A percentile compares a stretch with the other conserved stretches of the same genome.
These are phyloP conservation scores for Coniochaeta sp. DNA, from an alignment of 2,329 filamentous ascomycete genomes.

Conservation along the genomic window DNA sequence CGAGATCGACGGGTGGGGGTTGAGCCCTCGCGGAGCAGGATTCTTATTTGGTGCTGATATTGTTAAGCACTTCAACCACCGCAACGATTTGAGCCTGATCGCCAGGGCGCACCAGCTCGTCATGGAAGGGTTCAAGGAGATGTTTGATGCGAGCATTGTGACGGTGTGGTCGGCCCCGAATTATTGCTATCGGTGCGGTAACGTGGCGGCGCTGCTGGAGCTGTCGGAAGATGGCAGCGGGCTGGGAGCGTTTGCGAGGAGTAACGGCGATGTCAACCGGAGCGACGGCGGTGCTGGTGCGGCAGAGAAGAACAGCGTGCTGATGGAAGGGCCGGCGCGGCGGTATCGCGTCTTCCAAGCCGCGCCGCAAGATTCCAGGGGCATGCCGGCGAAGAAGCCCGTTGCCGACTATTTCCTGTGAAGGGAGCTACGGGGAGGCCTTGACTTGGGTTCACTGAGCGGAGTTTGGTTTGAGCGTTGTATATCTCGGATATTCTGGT, in stretches of 20 bases:
- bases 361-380: constrained; percentile 87
- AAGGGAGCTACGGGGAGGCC: background rate
- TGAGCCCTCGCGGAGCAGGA: constrained; percentile 87
- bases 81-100: constrained; percentile 86
- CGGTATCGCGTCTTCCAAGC: constrained; percentile 95
- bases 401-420: constrained; percentile 92
- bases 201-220: constrained; percentile 91
- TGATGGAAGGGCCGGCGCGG: constrained; percentile 66
- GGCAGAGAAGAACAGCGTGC: constrained; percentile 38
- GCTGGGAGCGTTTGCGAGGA: constrained; percentile 59
- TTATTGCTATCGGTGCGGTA: constrained; percentile 94
- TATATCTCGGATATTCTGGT: background rate
- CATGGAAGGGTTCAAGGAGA: constrained; percentile 99
- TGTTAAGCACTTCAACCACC: constrained; percentile 91
- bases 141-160: constrained; percentile 93
- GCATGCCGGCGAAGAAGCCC: constrained; percentile 98
- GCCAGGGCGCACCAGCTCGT: constrained; percentile 94
- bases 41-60: constrained; percentile 96
- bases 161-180: constrained; percentile 99
- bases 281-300: constrained; percentile 44
- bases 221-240: constrained; percentile 82
- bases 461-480: background rate
- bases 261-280: constrained; percentile 61
- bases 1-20: constrained; percentile 94
- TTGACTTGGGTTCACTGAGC: background rate